A percentile compares a stretch with the other conserved stretches of the same genome.
Conservation (phyloP, 1,284 basidiomycete species). For the Cystobasidiaceae sp. region DNA sequence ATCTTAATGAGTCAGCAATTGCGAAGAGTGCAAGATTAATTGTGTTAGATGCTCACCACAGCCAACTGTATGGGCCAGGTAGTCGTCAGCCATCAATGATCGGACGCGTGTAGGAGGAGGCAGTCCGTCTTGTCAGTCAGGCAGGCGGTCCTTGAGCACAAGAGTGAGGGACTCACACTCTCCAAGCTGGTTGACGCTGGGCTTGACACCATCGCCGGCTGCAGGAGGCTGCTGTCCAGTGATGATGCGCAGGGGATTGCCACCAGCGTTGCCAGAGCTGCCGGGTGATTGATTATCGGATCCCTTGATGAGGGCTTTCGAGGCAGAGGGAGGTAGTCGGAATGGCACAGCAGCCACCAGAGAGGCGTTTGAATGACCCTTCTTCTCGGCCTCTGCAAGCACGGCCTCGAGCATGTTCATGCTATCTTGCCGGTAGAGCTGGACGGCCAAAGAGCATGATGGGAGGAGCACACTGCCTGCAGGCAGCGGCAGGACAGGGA, state of each 20-base stretch:
- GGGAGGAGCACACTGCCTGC: slow-evolving; percentile 33
- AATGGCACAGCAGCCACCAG: background rate
- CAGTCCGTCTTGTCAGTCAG: background rate
- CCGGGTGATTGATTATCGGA: no score
- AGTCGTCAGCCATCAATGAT: background rate
- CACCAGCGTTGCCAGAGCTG: background rate
- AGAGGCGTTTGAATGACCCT: slow-evolving; percentile 15
- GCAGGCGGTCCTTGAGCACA: background rate
- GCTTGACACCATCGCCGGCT: slow-evolving; percentile 1
- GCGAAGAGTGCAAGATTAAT: background rate
- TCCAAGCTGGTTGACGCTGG: slow-evolving; percentile 6
- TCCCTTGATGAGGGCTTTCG: background rate
- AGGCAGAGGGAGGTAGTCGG: background rate
- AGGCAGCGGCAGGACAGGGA: slow-evolving; percentile 30
- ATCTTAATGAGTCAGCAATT: background rate
- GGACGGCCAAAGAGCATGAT: slow-evolving; percentile 33
- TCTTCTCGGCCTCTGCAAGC: slow-evolving; percentile 11
- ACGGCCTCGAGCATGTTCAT: slow-evolving; percentile 32
- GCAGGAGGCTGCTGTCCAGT: background rate
- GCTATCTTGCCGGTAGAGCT: slow-evolving; percentile 27
- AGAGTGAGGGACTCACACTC: background rate
- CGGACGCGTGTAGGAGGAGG: background rate
- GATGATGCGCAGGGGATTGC: background rate
- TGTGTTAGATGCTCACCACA: slow-evolving; percentile 18
- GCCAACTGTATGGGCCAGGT: background rate